phyloP scores from a whole-genome alignment of 306 rosid species.

The Prunus kanzakura region DNA sequence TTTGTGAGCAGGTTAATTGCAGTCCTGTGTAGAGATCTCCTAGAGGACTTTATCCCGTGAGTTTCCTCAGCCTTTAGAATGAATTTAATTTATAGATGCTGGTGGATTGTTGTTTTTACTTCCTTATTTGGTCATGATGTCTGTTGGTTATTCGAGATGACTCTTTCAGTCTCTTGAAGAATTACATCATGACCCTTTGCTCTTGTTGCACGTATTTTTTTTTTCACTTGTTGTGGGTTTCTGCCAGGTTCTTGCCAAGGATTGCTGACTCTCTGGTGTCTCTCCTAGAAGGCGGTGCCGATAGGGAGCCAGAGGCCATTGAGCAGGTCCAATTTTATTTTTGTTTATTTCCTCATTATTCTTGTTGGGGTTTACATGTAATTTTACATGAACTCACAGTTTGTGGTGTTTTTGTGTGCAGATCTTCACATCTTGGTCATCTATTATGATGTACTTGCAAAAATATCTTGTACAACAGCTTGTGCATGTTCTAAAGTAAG shows the following conservation, averaged over 20 bases:
- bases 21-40: constrained; percentile 74
- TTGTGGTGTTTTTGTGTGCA: constrained; percentile 36
- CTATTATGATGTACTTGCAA: constrained; percentile 76
- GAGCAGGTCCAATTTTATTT: constrained; percentile 61
- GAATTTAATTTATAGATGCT: constrained; percentile 15
- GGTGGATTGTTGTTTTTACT: background rate
- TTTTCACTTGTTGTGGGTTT: constrained; percentile 16
- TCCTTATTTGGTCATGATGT: background rate
- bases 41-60: constrained; percentile 82
- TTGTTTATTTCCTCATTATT: background rate
- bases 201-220: background rate
- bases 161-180: background rate
- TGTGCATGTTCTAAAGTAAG: constrained; percentile 67
- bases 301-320: constrained; percentile 82
- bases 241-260: constrained; percentile 57
- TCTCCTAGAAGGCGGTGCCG: constrained; percentile 79
- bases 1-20: constrained; percentile 66
- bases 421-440: constrained; percentile 84
- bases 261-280: constrained; percentile 62
- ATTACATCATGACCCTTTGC: background rate
- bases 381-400: background rate
- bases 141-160: background rate
- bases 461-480: constrained; percentile 61
- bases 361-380: constrained; percentile 1
- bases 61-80: constrained; percentile 38